Conservation (phyloP, 306 rosid species). For the Prunus mongolica region DNA sequence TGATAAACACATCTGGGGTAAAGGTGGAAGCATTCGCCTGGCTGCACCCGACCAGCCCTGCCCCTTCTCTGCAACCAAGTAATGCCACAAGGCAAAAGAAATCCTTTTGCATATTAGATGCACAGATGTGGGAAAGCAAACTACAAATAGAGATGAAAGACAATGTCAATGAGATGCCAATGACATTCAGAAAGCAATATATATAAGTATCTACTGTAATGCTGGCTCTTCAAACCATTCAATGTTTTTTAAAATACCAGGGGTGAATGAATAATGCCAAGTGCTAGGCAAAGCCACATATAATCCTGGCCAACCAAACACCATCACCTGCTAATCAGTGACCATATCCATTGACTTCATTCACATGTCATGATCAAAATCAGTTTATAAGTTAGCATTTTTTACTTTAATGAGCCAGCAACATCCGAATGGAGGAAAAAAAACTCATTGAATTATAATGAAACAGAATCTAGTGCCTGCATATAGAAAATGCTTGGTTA, state of each 20-base stretch:
- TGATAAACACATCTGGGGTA: constrained; percentile 83
- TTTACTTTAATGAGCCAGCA: neutral
- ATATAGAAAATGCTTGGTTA: constrained; percentile 4
- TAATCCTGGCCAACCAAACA: constrained; percentile 1
- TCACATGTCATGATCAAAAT: neutral
- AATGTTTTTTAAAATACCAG: constrained; percentile 1
- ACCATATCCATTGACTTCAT: constrained; percentile 12
- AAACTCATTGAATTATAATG: neutral
- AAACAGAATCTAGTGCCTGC: neutral
- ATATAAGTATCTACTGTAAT: neutral
- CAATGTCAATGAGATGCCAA: constrained; percentile 8
- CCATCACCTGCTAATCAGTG: neutral
- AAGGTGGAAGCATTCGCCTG: constrained; percentile 94
- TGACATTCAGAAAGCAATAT: constrained; percentile 4
- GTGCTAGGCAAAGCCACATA: neutral
- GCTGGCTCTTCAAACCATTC: constrained; percentile 7
- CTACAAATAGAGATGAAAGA: neutral
- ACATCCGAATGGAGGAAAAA: neutral
- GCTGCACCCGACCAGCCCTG: constrained; percentile 98
- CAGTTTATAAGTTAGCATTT: neutral
- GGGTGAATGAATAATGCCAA: neutral
- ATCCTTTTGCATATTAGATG: constrained; percentile 17
- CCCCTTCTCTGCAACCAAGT: constrained; percentile 82
- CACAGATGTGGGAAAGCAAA: neutral
- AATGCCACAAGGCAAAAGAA: constrained; percentile 16